Evolutionary conservation across 805 yeast genomes (phyloP).

Genomic region (Candida suzukii): DNA sequence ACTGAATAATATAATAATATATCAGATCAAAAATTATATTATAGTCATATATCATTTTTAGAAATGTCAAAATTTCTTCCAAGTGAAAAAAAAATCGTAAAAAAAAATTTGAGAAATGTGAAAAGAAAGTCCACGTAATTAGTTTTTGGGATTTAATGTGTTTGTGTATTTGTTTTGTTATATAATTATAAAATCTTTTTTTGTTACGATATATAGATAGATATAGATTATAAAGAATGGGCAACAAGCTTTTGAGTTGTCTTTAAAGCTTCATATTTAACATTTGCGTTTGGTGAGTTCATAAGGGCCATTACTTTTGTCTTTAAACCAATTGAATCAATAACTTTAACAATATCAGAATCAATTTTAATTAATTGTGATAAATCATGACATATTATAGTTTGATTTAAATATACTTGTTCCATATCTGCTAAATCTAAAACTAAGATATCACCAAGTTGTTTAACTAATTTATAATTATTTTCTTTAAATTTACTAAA

Average conservation of each 20-base stretch:
- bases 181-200: neutral
- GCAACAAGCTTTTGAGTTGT: slow-evolving; percentile 94
- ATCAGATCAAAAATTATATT: too few relatives aligned
- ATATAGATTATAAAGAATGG: slow-evolving; percentile 42
- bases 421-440: slow-evolving; percentile 21
- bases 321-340: slow-evolving; percentile 58
- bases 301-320: slow-evolving; percentile 77
- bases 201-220: neutral
- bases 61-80: too few relatives aligned
- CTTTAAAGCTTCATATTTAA: slow-evolving; percentile 89
- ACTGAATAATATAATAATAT: too few relatives aligned
- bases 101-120: too few relatives aligned
- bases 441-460: slow-evolving; percentile 47
- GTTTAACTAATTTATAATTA: slow-evolving; percentile 65
- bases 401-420: slow-evolving; percentile 31
- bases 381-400: slow-evolving; percentile 65
- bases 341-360: slow-evolving; percentile 52
- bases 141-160: too few relatives aligned
- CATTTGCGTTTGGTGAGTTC: slow-evolving; percentile 74
- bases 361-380: slow-evolving; percentile 51
- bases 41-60: too few relatives aligned
- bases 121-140: too few relatives aligned
- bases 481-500: slow-evolving; percentile 66
- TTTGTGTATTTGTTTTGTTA: neutral
- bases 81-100: too few relatives aligned